Evolutionary conservation across 495 filamentous ascomycete species (phyloP), one percentile per base, ranked within the genome.

Genomic region (Podospora australis): DNA sequence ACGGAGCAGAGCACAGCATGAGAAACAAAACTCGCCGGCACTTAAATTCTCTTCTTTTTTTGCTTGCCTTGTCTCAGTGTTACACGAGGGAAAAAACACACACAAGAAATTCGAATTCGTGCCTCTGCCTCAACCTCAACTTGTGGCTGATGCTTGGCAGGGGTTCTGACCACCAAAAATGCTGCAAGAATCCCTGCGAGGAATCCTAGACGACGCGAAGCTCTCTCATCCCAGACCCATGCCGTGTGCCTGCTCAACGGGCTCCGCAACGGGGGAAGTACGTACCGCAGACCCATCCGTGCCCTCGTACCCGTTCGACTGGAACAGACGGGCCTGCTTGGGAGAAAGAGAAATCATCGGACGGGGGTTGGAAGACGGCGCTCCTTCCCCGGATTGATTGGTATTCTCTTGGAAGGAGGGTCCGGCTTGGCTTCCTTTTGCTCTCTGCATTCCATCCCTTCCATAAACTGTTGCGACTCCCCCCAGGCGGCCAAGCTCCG

Each of bases 381-480:
- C n/a, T n/a, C n/a, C n/a, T n/a, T n/a, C n/a, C n/a, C n/a, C n/a
- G n/a, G n/a, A n/a, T n/a, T n/a, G n/a, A n/a, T n/a, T n/a, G n/a
- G n/a, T n/a, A n/a, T n/a, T n/a, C n/a, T n/a, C n/a, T n/a, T n/a
- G n/a, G n/a, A n/a, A n/a, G n/a, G n/a, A n/a, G n/a, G n/a, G n/a
- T n/a, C n/a, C n/a, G n/a, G n/a, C n/a, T n/a, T n/a, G n/a, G n/a
- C 28, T 36, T 16, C 11, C 34, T 36, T 5, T 16, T 36, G 5
- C 17, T 16, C n/a, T 36, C n/a, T 36, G 4, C 17, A n/a, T 16
- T n/a, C 26, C 6, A 30, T 36, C 17, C 34, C 34, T 36, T 36
- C n/a, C 34, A 13, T 6, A 54, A 54, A 44, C 26, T 49, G 20
- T 10, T 25, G 17, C 22, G 41, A 19, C 24, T 46, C 52, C 41